Evolutionary conservation across 139 green algal genomes (phyloP).

Genomic region (Tetradesmus lagerheimii): DNA sequence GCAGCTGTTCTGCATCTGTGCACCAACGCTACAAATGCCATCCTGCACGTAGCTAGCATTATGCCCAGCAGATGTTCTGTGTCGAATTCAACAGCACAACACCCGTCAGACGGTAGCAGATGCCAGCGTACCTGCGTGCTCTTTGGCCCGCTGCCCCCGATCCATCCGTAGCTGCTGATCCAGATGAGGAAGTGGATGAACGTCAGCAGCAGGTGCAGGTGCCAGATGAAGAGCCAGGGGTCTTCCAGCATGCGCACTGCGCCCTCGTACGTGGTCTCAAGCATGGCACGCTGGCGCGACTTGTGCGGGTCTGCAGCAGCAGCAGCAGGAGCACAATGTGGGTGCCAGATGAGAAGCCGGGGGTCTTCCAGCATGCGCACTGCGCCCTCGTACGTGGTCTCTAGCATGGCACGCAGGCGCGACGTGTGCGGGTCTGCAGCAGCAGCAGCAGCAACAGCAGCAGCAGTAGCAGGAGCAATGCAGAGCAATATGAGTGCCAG

Average conservation of each 20-base stretch:
- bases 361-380: slow-evolving; percentile 63
- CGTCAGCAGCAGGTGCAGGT: slow-evolving; percentile 59
- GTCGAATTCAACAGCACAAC: no score
- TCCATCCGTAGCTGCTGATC: slow-evolving; percentile 54
- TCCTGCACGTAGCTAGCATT: no score
- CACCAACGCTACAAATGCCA: no score
- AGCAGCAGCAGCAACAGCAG: slow-evolving; percentile 49
- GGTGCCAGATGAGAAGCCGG: slow-evolving; percentile 61
- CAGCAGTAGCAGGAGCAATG: slow-evolving; percentile 54
- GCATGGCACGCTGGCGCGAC: slow-evolving; percentile 22
- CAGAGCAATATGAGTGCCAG: no score
- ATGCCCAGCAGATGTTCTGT: no score
- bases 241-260: slow-evolving; percentile 57
- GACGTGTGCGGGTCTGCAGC: slow-evolving; percentile 45
- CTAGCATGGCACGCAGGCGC: slow-evolving; percentile 22
- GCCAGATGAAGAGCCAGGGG: slow-evolving; percentile 65
- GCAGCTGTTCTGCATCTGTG: no score
- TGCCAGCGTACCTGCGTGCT: not conserved
- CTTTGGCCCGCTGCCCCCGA: slow-evolving; percentile 32
- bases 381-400: slow-evolving; percentile 44
- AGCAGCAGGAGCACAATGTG: not conserved
- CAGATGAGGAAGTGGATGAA: slow-evolving; percentile 68
- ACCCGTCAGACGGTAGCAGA: no score
- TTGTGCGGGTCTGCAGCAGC: slow-evolving; percentile 44
- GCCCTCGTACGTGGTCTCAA: slow-evolving; percentile 46